These are phyloP conservation scores for Epichloe festucae DNA, from an alignment of 2,329 filamentous ascomycete species.

Conservation along the genomic window DNA sequence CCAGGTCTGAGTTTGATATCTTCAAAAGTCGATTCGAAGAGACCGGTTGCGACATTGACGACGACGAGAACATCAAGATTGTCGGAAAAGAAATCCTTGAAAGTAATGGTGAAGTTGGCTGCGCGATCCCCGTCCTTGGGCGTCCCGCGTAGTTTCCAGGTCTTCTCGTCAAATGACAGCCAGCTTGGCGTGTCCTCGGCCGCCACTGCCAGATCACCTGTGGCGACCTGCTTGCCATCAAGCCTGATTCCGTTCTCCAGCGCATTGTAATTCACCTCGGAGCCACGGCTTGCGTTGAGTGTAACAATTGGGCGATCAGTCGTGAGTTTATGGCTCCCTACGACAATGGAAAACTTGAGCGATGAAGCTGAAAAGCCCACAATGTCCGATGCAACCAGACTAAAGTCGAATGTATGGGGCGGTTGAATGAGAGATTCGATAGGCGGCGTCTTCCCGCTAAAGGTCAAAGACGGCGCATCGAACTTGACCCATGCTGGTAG, in stretches of 20 bases:
- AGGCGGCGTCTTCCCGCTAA: conserved; percentile 58
- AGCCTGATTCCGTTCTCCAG: conserved; percentile 40
- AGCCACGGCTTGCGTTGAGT: conserved; percentile 43
- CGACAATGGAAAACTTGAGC: conserved; percentile 55
- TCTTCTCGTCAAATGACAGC: conserved; percentile 51
- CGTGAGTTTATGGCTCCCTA: conserved; percentile 57
- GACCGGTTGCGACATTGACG: conserved; percentile 21
- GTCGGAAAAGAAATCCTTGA: conserved; percentile 46
- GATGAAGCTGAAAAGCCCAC: conserved; percentile 60
- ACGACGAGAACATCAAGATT: conserved; percentile 40
- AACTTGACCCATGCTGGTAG: conserved; percentile 80
- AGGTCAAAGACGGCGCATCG: conserved; percentile 47
- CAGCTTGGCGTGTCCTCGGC: conserved; percentile 48
- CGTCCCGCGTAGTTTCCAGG: conserved; percentile 51
- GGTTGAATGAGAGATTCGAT: conserved; percentile 49
- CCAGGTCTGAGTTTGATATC: conserved; percentile 28
- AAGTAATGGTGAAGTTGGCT: conserved; percentile 49
- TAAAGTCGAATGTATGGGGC: conserved; percentile 59
- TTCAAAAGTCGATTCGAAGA: conserved; percentile 29
- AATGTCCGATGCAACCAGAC: conserved; percentile 66
- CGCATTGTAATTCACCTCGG: conserved; percentile 36
- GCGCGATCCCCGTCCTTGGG: conserved; percentile 46
- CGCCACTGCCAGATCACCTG: conserved; percentile 39
- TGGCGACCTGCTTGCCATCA: conserved; percentile 38
- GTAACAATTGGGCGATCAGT: conserved; percentile 44